These are phyloP conservation scores for Blastobotrys chiropterorum DNA, from an alignment of 805 yeast genomes.

Conservation along the genomic window DNA sequence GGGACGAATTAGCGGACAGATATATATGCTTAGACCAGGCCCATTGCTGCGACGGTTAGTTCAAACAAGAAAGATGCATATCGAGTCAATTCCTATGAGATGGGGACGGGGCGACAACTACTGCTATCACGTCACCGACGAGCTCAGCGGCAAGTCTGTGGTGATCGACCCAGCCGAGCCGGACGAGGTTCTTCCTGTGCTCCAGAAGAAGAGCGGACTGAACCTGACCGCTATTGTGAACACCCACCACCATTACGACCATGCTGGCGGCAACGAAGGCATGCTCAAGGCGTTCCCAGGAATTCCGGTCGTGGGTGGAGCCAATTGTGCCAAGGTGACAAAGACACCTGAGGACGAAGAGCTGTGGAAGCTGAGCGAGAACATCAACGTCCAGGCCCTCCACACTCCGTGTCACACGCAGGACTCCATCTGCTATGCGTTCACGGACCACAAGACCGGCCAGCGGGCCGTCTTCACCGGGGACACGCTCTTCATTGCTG, in stretches of 20 bases:
- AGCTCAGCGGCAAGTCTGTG: slow-evolving; percentile 61
- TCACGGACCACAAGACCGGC: slow-evolving; percentile 53
- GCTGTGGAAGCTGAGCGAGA: slow-evolving; percentile 54
- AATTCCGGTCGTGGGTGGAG: slow-evolving; percentile 76
- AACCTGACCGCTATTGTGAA: slow-evolving; percentile 75
- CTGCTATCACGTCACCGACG: slow-evolving; percentile 71
- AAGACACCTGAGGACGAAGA: slow-evolving; percentile 64
- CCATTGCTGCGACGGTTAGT: not conserved
- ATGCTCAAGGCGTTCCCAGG: slow-evolving; percentile 32
- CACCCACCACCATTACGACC: slow-evolving; percentile 96
- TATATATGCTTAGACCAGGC: not conserved
- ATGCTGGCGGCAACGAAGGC: slow-evolving; percentile 74
- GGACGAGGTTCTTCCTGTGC: slow-evolving; percentile 49
- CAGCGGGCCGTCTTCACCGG: slow-evolving; percentile 86
- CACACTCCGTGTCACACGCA: slow-evolving; percentile 98
- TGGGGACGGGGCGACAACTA: slow-evolving; percentile 95
- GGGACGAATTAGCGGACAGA: not conserved
- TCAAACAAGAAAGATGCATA: slow-evolving; percentile 59
- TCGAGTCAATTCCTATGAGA: slow-evolving; percentile 80
- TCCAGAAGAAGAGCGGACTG: slow-evolving; percentile 32
- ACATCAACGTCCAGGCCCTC: slow-evolving; percentile 64
- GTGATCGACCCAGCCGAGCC: slow-evolving; percentile 92
- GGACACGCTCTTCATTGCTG: slow-evolving; percentile 88
- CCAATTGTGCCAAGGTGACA: slow-evolving; percentile 67
- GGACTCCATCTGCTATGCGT: slow-evolving; percentile 88